phyloP scores from a whole-genome alignment of 345 rosid genomes.

The Kernera saxatilis region DNA sequence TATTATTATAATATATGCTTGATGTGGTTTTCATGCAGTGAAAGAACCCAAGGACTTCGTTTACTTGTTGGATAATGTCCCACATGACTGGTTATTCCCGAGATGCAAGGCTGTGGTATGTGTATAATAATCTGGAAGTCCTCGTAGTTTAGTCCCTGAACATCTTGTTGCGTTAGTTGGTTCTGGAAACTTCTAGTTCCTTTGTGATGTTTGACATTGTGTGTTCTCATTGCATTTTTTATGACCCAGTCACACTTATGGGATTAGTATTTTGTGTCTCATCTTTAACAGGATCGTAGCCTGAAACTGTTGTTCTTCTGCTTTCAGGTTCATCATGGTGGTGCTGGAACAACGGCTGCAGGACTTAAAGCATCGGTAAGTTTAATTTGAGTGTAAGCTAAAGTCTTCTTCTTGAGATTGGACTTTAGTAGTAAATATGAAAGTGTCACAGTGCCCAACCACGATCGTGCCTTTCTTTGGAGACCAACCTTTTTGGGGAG shows the following conservation, averaged over 20 bases:
- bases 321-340: slow-evolving; percentile 97
- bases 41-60: slow-evolving; percentile 77
- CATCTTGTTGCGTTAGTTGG: neutral
- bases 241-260: neutral
- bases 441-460: slow-evolving; percentile 72
- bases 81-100: slow-evolving; percentile 97
- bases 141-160: neutral
- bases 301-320: slow-evolving; percentile 1
- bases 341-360: slow-evolving; percentile 99
- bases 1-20: neutral
- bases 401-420: neutral
- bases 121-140: slow-evolving; percentile 2
- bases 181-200: neutral
- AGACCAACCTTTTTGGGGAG: slow-evolving; percentile 99
- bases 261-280: neutral
- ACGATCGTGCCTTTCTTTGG: slow-evolving; percentile 95
- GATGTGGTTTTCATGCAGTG: slow-evolving; percentile 50
- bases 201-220: neutral
- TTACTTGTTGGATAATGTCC: slow-evolving; percentile 84
- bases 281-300: neutral
- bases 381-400: neutral
- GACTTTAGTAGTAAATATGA: neutral
- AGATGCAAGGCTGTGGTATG: slow-evolving; percentile 99
- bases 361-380: slow-evolving; percentile 92
- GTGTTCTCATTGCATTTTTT: neutral